Evolutionary conservation across 1,284 basidiomycete genomes (phyloP).

Genomic region (Quambalaria eucalypti): DNA sequence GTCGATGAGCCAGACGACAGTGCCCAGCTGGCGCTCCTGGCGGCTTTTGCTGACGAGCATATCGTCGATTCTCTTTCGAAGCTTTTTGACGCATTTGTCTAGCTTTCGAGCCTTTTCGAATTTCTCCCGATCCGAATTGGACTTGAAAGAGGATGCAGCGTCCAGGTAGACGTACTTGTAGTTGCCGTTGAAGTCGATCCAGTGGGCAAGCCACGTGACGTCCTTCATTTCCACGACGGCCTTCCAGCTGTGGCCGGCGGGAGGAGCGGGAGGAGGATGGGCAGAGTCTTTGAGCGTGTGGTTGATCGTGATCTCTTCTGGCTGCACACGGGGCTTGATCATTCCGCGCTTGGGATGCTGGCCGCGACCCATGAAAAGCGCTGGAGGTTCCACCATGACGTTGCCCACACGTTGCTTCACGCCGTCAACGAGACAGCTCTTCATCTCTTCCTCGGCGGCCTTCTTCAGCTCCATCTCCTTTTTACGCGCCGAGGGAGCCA

Average conservation of each 20-base stretch:
- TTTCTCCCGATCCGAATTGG: conserved; percentile 43
- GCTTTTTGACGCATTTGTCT: conserved; percentile 37
- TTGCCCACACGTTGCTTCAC: conserved; percentile 97
- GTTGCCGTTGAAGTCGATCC: conserved; percentile 43
- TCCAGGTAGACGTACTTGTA: conserved; percentile 47
- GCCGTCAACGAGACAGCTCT: conserved; percentile 77
- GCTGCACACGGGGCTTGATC: conserved; percentile 56
- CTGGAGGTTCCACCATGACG: conserved; percentile 95
- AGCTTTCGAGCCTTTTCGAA: conserved; percentile 45
- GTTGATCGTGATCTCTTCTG: conserved; percentile 46
- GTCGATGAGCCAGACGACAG: conserved; percentile 46
- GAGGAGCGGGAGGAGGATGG: conserved; percentile 37
- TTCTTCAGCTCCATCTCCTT: conserved; percentile 71
- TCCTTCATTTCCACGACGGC: conserved; percentile 42
- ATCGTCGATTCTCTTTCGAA: conserved; percentile 34
- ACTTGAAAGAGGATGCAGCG: conserved; percentile 42
- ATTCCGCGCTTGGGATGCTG: conserved; percentile 96
- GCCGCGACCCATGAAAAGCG: conserved; percentile 91
- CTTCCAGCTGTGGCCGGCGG: conserved; percentile 40
- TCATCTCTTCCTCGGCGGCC: conserved; percentile 78
- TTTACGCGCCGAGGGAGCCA: conserved; percentile 53
- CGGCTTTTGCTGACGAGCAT: conserved; percentile 39
- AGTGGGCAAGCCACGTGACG: conserved; percentile 44
- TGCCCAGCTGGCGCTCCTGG: conserved; percentile 43
- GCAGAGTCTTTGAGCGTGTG: conserved; percentile 31